Percentiles rank a stretch among this genome's conserved stretches.
Conservation (phyloP, 805 yeast genomes). For the Schizosaccharomyces octosporus region DNA sequence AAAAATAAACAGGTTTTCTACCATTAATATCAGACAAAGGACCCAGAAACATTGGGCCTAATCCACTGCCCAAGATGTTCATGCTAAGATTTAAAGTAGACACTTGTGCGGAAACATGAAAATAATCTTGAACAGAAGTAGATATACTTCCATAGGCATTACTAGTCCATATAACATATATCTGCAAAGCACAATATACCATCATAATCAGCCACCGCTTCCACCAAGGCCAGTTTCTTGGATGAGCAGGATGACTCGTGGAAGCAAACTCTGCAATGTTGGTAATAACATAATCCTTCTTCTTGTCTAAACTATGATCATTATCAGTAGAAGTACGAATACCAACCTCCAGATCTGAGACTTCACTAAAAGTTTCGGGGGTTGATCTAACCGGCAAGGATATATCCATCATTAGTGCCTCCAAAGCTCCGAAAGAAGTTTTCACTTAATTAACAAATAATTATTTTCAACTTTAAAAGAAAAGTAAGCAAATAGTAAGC, state of each 20-base stretch:
- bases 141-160: neutral
- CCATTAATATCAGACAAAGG: conserved; percentile 1
- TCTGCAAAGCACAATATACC: neutral
- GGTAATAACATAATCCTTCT: neutral
- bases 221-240: neutral
- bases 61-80: neutral
- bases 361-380: neutral
- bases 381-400: neutral
- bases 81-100: conserved; percentile 46
- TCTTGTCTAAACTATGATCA: neutral
- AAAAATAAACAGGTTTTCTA: neutral
- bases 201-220: conserved; percentile 1
- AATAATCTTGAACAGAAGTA: conserved; percentile 19
- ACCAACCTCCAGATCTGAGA: neutral
- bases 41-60: neutral
- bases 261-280: neutral
- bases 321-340: neutral
- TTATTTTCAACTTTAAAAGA: no score
- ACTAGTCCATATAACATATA: neutral
- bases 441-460: no score
- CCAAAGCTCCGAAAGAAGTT: no score
- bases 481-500: no score
- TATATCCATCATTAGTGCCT: no score
- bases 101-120: conserved; percentile 36
- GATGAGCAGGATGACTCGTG: conserved; percentile 1